Evolutionary conservation across 495 filamentous ascomycete species (phyloP), one percentile per base, ranked within the genome.

Genomic region (Daldinia caldariorum): DNA sequence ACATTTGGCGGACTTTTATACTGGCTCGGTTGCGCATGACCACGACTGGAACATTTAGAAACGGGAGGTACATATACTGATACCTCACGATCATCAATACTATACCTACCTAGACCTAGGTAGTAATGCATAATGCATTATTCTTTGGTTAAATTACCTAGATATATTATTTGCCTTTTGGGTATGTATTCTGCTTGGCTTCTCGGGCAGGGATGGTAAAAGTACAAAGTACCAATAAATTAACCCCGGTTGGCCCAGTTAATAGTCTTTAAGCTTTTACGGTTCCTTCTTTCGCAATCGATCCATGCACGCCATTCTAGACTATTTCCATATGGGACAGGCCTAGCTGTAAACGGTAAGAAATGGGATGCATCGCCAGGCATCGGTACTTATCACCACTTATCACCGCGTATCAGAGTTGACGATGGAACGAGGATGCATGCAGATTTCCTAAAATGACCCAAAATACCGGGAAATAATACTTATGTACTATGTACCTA

Each of bases 1-100:
- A 82, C 80, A 8, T 71, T 89, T 45, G 85, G 86, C 12, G 80
- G 86, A 68, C 34, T 88, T 71, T 72, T 91, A 67, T 87, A 82
- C 70, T 85, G 84, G 85, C 63, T 83, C 47, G 84, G 86, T 39
- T 53, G 67, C 49, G 37, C 12, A 49, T 74, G 63, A 76, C 43
- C 13, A 31, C 18, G 29, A 45, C 4, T n/a, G n/a, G n/a, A n/a
- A n/a, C n/a, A n/a, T n/a, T n/a, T n/a, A n/a, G n/a, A n/a, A n/a
- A n/a, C n/a, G n/a, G n/a, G n/a, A n/a, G n/a, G n/a, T n/a, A n/a
- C n/a, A n/a, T n/a, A n/a, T n/a, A n/a, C n/a, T n/a, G n/a, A n/a
- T n/a, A n/a, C n/a, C n/a, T 26, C 26, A 26, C 26, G 26, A 51
- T 31, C 13, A 31, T 35, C 34, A 35, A 34, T 14, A 26, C 10